Evolutionary conservation across 768 basidiomycete genomes (phyloP).

Genomic region (Rhodotorula graminis): DNA sequence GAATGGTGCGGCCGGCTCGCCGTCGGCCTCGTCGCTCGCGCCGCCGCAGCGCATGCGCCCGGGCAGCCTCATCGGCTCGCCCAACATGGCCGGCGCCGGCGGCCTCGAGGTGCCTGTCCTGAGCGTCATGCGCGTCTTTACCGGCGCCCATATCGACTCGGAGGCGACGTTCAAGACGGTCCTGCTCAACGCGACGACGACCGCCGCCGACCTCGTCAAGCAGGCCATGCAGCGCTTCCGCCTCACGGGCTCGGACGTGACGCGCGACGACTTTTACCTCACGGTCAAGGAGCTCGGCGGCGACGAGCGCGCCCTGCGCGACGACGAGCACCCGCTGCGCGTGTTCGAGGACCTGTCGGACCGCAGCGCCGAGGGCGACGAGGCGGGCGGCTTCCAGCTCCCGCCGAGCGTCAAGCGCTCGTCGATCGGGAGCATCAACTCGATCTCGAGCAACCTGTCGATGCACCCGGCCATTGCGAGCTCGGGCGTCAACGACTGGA

Average conservation of each 20-base stretch:
- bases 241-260: slow-evolving; percentile 47
- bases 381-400: not conserved
- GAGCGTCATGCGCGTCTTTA: slow-evolving; percentile 92
- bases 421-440: slow-evolving; percentile 87
- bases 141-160: slow-evolving; percentile 80
- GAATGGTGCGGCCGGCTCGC: slow-evolving; percentile 12
- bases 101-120: slow-evolving; percentile 69
- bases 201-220: slow-evolving; percentile 72
- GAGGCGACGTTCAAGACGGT: slow-evolving; percentile 99
- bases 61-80: slow-evolving; percentile 43
- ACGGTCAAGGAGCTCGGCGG: slow-evolving; percentile 89
- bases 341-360: slow-evolving; percentile 83
- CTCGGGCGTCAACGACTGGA: slow-evolving; percentile 93
- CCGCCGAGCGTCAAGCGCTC: slow-evolving; percentile 81
- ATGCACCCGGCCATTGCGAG: slow-evolving; percentile 86
- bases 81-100: slow-evolving; percentile 38
- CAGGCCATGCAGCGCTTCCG: slow-evolving; percentile 95
- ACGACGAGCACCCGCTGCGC: slow-evolving; percentile 73
- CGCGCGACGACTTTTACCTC: slow-evolving; percentile 68
- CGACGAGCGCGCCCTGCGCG: slow-evolving; percentile 61
- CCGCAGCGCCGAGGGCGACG: slow-evolving; percentile 51
- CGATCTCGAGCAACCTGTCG: slow-evolving; percentile 75
- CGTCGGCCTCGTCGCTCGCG: slow-evolving; percentile 19
- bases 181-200: slow-evolving; percentile 78
- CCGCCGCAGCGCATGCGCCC: slow-evolving; percentile 35